phyloP scores from a whole-genome alignment of 768 basidiomycete species.

The Piloderma croceum region DNA sequence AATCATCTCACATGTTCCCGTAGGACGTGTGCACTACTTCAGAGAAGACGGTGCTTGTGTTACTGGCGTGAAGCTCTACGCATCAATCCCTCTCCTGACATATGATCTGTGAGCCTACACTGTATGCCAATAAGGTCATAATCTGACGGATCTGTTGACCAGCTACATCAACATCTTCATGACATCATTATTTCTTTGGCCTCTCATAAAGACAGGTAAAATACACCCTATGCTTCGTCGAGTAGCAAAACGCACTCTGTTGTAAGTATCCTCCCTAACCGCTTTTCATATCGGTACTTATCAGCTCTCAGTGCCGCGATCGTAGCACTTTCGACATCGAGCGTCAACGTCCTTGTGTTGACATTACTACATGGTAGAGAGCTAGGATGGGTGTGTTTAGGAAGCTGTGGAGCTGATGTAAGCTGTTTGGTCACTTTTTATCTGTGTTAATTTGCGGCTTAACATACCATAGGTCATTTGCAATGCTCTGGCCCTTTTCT shows the following conservation, averaged over 20 bases:
- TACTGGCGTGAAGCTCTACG: constrained; percentile 40
- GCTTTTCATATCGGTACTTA: too few species aligned
- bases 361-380: constrained; percentile 40
- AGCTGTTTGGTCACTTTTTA: not conserved
- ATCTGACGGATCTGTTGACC: too few species aligned
- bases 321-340: constrained; percentile 44
- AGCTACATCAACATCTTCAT: constrained; percentile 33
- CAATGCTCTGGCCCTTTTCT: not conserved
- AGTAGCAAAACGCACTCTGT: constrained; percentile 37
- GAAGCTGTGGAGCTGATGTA: constrained; percentile 35
- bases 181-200: constrained; percentile 43
- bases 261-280: too few species aligned
- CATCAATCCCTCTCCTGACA: constrained; percentile 38
- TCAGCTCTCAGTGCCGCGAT: constrained; percentile 42
- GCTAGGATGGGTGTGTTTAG: constrained; percentile 45
- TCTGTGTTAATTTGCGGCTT: not conserved
- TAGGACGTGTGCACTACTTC: constrained; percentile 35
- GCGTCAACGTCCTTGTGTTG: constrained; percentile 43
- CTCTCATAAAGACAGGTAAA: constrained; percentile 33
- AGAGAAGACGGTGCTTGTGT: constrained; percentile 36
- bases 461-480: not conserved
- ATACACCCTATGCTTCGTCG: constrained; percentile 29
- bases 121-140: too few species aligned
- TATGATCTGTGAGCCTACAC: constrained; percentile 50
- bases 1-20: too few species aligned